Conservation (phyloP, 2,329 filamentous ascomycete species). For the Cercospora sojina region DNA sequence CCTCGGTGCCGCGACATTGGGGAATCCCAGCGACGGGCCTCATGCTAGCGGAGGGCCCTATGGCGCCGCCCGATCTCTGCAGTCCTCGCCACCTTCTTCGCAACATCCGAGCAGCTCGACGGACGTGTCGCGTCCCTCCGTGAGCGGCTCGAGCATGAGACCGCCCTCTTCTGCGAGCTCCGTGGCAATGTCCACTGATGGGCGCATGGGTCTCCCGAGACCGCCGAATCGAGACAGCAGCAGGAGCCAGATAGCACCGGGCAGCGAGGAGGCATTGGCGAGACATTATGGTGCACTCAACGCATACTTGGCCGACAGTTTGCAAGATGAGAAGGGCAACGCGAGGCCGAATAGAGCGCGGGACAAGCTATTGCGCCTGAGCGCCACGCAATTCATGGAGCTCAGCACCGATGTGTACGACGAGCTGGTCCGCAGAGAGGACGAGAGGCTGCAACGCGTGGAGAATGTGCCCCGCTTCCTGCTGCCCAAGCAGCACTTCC, state of each 20-base stretch:
- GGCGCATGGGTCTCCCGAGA: conserved; percentile 48
- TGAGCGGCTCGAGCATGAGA: conserved; percentile 49
- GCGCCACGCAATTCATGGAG: conserved; percentile 91
- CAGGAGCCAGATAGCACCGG: conserved; percentile 51
- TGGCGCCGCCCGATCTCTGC: conserved; percentile 33
- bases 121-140: conserved; percentile 51
- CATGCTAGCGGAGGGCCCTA: conserved; percentile 34
- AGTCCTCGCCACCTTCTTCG: conserved; percentile 38
- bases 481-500: conserved; percentile 82
- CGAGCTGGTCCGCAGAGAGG: conserved; percentile 83
- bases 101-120: conserved; percentile 44
- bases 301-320: conserved; percentile 67
- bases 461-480: conserved; percentile 67
- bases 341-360: conserved; percentile 82
- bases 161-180: conserved; percentile 85
- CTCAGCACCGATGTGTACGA: conserved; percentile 97
- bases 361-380: conserved; percentile 89
- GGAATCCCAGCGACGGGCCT: conserved; percentile 28
- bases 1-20: conserved; percentile 19
- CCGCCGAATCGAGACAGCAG: conserved; percentile 50
- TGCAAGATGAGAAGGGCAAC: conserved; percentile 72
- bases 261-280: conserved; percentile 64
- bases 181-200: conserved; percentile 79
- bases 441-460: conserved; percentile 51
- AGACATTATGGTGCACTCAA: conserved; percentile 82